Evolutionary conservation across 306 rosid species (phyloP).

Genomic region (Lithocarpus polystachyus): DNA sequence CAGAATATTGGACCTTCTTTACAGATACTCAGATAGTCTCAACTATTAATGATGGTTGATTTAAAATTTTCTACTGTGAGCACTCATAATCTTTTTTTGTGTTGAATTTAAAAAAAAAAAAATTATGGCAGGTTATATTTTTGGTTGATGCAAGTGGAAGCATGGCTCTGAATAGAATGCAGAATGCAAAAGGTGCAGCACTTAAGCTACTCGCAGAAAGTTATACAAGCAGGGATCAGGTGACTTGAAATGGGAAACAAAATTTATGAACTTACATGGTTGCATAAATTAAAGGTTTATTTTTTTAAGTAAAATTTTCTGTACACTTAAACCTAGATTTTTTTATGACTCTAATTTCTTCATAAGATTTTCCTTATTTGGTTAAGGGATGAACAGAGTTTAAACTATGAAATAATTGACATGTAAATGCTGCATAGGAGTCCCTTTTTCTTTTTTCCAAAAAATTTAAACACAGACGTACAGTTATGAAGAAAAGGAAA

Average conservation of each 20-base stretch:
- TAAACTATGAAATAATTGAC: slow-evolving; percentile 9
- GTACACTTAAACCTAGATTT: not conserved
- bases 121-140: slow-evolving; percentile 72
- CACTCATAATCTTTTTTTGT: not conserved
- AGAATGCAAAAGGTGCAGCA: slow-evolving; percentile 99
- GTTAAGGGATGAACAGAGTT: slow-evolving; percentile 4
- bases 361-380: slow-evolving; percentile 16
- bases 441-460: not conserved
- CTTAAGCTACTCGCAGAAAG: slow-evolving; percentile 95
- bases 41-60: not conserved
- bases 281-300: not conserved
- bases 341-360: not conserved
- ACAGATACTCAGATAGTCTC: not conserved
- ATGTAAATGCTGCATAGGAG: slow-evolving; percentile 14
- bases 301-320: not conserved
- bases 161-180: slow-evolving; percentile 98
- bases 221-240: slow-evolving; percentile 99
- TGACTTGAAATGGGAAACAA: slow-evolving; percentile 20
- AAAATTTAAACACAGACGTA: not conserved
- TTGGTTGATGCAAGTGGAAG: slow-evolving; percentile 99
- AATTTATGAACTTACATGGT: slow-evolving; percentile 15
- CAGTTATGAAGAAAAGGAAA: not conserved
- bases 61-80: not conserved
- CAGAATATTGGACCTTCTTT: not conserved
- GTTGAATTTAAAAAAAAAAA: not conserved